phyloP scores from a whole-genome alignment of 2,329 filamentous ascomycete species.

The Emergomyces pasteurianus region DNA sequence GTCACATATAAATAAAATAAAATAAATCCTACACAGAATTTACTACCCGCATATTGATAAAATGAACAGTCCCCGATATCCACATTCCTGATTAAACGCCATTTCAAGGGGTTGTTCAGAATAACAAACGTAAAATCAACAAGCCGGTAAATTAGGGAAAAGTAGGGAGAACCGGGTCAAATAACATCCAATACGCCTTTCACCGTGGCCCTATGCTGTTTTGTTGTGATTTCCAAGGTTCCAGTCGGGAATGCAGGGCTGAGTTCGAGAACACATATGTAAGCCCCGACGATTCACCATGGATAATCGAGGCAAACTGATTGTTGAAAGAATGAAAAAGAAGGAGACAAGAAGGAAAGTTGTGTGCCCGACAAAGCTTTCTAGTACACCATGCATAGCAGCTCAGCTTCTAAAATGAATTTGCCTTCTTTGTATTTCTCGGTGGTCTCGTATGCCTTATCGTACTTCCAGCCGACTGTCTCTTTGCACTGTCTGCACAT shows the following conservation, averaged over 20 bases:
- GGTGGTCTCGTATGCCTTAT: constrained; percentile 80
- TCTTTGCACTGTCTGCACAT: constrained; percentile 81
- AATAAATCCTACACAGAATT: neutral
- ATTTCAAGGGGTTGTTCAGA: neutral
- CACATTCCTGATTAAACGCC: neutral
- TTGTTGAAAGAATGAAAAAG: neutral
- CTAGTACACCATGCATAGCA: constrained; percentile 67
- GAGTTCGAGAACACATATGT: neutral
- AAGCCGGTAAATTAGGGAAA: neutral
- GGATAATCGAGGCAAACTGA: neutral
- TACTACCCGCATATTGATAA: neutral
- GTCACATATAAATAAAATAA: neutral
- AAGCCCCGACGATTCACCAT: neutral
- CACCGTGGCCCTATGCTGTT: neutral
- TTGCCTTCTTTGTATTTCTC: constrained; percentile 99
- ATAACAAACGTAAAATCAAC: neutral
- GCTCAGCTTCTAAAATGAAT: constrained; percentile 86
- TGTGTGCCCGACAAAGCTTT: neutral
- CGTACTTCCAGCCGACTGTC: constrained; percentile 96
- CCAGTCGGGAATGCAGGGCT: neutral
- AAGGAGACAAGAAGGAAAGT: neutral
- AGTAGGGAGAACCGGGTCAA: neutral
- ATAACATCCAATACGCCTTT: neutral
- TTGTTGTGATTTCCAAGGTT: neutral
- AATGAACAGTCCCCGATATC: neutral